Evolutionary conservation across 352 stramenopile genomes (phyloP).

Genomic region (Globisporangium middletonii): DNA sequence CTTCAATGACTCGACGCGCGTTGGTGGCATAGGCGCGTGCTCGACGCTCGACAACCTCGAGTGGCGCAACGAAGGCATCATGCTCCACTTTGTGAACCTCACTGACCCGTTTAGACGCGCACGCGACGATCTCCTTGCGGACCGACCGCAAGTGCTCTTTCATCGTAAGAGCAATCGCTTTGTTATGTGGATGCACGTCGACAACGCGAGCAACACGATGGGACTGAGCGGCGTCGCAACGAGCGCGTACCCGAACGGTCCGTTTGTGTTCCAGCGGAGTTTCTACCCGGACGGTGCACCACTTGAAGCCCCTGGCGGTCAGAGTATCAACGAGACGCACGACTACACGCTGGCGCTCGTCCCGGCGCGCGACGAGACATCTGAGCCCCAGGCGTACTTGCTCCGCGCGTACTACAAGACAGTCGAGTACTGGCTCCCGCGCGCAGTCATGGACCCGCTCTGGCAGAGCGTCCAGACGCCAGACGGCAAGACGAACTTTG

Average conservation of each 20-base stretch:
- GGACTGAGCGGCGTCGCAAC: conserved; percentile 89
- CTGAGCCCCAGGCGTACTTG: conserved; percentile 66
- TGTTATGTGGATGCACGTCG: conserved; percentile 97
- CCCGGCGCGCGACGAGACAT: conserved; percentile 17
- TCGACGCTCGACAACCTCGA: conserved; percentile 89
- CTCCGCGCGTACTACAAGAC: conserved; percentile 94
- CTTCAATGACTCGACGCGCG: conserved; percentile 24
- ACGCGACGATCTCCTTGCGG: conserved; percentile 37
- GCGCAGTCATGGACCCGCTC: conserved; percentile 94
- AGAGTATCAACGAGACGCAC: conserved; percentile 90
- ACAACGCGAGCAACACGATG: conserved; percentile 83
- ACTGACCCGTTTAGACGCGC: conserved; percentile 79
- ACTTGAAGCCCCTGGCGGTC: conserved; percentile 58
- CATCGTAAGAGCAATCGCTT: conserved; percentile 83
- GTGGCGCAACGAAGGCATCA: conserved; percentile 93
- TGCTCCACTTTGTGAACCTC: conserved; percentile 93
- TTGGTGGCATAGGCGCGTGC: conserved; percentile 89
- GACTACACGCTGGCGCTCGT: conserved; percentile 88
- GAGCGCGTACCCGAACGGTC: conserved; percentile 87
- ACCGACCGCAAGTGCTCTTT: conserved; percentile 91
- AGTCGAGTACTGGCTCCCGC: conserved; percentile 92
- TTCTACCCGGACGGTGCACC: conserved; percentile 91
- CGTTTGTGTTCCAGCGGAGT: conserved; percentile 86
- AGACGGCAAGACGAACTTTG: conserved; percentile 79
- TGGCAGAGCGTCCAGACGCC: conserved; percentile 94